phyloP scores from a whole-genome alignment of 2,329 filamentous ascomycete genomes.

The Fusarium nematophilum region DNA sequence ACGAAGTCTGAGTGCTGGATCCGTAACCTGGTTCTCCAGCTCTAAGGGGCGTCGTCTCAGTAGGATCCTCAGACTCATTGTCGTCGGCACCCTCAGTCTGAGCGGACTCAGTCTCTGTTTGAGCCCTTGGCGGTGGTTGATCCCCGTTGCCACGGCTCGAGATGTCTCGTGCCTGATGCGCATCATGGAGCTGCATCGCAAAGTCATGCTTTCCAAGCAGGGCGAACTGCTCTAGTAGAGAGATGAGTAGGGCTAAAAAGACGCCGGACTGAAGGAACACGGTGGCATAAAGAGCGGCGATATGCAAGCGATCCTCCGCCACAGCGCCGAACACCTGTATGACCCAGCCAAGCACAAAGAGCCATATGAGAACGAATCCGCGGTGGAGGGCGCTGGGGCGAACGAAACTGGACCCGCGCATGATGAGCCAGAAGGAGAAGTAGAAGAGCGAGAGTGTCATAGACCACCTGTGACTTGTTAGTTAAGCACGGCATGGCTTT shows the following conservation, averaged over 20 bases:
- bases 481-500: neutral
- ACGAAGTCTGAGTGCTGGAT: constrained; percentile 59
- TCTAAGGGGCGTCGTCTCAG: constrained; percentile 67
- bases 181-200: constrained; percentile 66
- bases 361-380: constrained; percentile 84
- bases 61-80: constrained; percentile 52
- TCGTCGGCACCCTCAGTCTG: constrained; percentile 27
- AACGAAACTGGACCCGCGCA: constrained; percentile 80
- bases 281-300: constrained; percentile 82
- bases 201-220: constrained; percentile 79
- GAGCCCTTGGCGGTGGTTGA: constrained; percentile 21
- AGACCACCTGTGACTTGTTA: constrained; percentile 67
- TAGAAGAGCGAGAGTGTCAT: constrained; percentile 89
- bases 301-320: constrained; percentile 77
- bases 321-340: constrained; percentile 79
- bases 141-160: constrained; percentile 43
- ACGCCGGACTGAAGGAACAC: constrained; percentile 82
- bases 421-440: constrained; percentile 83
- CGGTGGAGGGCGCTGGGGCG: constrained; percentile 89
- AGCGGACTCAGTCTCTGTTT: constrained; percentile 37
- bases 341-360: constrained; percentile 80
- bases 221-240: constrained; percentile 82
- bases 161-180: constrained; percentile 57
- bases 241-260: constrained; percentile 79
- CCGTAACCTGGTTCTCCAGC: constrained; percentile 49